Conservation (phyloP, 768 basidiomycete species). For the Pholiota conissans region DNA sequence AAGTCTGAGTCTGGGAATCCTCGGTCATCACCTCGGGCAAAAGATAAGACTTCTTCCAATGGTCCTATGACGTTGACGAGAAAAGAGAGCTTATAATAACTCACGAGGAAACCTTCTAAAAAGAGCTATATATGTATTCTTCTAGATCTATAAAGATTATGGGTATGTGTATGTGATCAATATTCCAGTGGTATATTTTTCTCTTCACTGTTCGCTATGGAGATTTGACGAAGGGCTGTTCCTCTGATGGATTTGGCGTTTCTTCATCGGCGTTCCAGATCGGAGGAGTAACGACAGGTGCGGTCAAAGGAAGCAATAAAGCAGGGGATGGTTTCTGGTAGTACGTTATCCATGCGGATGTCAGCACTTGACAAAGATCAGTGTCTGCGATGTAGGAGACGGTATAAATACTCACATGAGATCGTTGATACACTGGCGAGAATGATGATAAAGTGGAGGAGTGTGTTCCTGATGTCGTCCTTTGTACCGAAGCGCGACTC, state of each 20-base stretch:
- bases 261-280: neutral
- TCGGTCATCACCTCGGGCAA: too few relatives aligned
- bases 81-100: too few relatives aligned
- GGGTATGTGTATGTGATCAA: neutral
- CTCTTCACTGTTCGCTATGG: neutral
- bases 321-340: neutral
- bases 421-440: neutral
- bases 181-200: neutral
- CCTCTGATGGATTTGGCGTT: neutral
- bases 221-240: neutral
- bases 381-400: too few relatives aligned
- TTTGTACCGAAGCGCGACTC: conserved; percentile 5
- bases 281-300: neutral
- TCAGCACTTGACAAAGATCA: neutral
- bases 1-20: too few relatives aligned
- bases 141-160: neutral
- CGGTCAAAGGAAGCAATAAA: neutral
- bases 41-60: too few relatives aligned
- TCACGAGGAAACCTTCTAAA: too few relatives aligned
- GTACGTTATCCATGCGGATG: neutral
- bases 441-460: conserved; percentile 3
- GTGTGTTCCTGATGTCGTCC: neutral
- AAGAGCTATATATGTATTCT: too few relatives aligned
- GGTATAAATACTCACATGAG: too few relatives aligned
- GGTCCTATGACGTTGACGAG: too few relatives aligned